These are phyloP conservation scores for Aspergillus puulaauensis DNA, from an alignment of 2,329 filamentous ascomycete genomes.

Conservation along the genomic window DNA sequence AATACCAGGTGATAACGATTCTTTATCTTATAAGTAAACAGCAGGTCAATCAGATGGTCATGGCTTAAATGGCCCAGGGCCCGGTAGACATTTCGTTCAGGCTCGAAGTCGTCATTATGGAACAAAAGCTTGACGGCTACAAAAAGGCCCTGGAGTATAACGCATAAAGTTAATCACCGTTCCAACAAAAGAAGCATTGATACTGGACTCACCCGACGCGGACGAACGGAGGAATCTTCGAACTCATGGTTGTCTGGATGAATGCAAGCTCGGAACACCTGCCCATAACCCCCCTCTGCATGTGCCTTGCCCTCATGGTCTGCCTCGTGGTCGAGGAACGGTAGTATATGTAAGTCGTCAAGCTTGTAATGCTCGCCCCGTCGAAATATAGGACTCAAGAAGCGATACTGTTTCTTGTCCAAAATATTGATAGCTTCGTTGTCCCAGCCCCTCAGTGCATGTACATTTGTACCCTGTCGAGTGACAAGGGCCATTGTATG, in stretches of 20 bases:
- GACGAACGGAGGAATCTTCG: background rate
- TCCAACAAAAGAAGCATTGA: too few species aligned
- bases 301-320: too few species aligned
- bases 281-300: background rate
- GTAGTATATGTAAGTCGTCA: background rate
- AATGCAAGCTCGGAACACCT: slow-evolving; percentile 11
- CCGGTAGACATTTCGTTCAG: background rate
- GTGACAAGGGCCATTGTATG: background rate
- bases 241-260: slow-evolving; percentile 14
- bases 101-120: background rate
- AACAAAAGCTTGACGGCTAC: background rate
- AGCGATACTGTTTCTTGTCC: slow-evolving; percentile 8
- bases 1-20: slow-evolving; percentile 29
- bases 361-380: slow-evolving; percentile 3
- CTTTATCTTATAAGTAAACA: slow-evolving; percentile 25
- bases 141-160: background rate
- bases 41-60: slow-evolving; percentile 26
- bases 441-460: background rate
- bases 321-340: background rate
- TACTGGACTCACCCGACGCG: background rate
- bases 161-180: too few species aligned
- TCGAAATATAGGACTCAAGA: slow-evolving; percentile 7
- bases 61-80: background rate
- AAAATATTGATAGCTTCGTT: background rate
- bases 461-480: background rate